Conservation (phyloP, 345 rosid species). For the Eucalyptus caleyi region DNA sequence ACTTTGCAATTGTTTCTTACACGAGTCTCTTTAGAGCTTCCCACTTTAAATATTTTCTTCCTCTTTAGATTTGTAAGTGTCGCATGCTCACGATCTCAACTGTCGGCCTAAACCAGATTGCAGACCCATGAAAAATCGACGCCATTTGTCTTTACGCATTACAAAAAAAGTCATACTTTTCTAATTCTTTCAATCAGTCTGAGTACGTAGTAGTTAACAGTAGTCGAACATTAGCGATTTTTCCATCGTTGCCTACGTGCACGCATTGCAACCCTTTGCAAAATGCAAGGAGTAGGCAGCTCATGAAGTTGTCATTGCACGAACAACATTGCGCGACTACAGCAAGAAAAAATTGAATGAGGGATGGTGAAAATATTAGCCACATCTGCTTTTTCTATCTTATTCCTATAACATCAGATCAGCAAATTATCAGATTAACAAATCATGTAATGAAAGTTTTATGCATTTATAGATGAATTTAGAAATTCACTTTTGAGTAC, state of each 20-base stretch:
- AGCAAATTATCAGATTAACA: not conserved
- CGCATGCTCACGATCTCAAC: not conserved
- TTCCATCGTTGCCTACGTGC: not conserved
- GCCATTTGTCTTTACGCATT: accelerated
- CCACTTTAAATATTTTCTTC: not conserved
- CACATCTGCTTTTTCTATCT: not conserved
- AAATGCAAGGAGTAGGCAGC: not conserved
- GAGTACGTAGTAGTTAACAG: not conserved
- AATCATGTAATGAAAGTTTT: not conserved
- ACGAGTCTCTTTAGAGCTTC: not conserved
- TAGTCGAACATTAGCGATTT: not conserved
- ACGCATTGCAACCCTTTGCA: not conserved
- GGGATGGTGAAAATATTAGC: not conserved
- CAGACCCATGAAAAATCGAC: not conserved
- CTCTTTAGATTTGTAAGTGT: not conserved
- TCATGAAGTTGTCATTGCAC: not conserved
- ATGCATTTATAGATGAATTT: not conserved
- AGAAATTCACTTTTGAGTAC: not conserved
- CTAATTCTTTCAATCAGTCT: not conserved
- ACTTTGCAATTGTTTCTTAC: not conserved
- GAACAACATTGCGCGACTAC: not conserved
- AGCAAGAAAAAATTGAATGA: not conserved
- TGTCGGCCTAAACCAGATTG: not conserved
- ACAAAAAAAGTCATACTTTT: not conserved
- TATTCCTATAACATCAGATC: not conserved